Percentiles rank a stretch among this genome's conserved stretches.
These are phyloP conservation scores for Quercus tomentella DNA, from an alignment of 331 rosid genomes.

Conservation along the genomic window DNA sequence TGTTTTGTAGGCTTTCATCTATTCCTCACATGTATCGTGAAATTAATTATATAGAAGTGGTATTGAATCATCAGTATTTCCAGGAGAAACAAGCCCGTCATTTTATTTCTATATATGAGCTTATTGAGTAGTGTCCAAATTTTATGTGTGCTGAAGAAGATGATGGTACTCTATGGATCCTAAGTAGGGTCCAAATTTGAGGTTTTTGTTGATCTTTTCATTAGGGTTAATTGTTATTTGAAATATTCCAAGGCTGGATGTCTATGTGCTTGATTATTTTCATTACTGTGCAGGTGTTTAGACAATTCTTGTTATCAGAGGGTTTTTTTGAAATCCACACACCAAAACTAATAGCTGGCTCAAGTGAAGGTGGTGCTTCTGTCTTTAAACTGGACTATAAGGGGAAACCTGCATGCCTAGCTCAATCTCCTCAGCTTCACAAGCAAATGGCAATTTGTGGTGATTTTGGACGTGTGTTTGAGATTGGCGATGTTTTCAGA, in stretches of 20 bases:
- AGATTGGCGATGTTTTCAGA: constrained; percentile 82
- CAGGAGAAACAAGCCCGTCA: background rate
- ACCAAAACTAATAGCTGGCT: constrained; percentile 78
- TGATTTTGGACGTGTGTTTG: constrained; percentile 81
- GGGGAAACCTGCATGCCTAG: constrained; percentile 86
- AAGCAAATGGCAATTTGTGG: constrained; percentile 95
- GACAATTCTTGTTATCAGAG: constrained; percentile 60
- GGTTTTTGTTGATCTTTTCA: background rate
- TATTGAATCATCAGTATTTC: background rate
- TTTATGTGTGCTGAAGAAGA: background rate
- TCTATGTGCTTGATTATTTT: constrained; percentile 3
- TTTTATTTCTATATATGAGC: background rate
- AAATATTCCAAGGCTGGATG: background rate
- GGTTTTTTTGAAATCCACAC: constrained; percentile 81
- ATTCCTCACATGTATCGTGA: background rate
- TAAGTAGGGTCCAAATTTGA: background rate
- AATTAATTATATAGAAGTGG: background rate
- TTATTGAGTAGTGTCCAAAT: background rate
- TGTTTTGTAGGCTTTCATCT: background rate
- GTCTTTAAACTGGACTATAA: constrained; percentile 85
- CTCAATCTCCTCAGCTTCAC: constrained; percentile 96
- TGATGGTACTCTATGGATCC: too few relatives aligned
- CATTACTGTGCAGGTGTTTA: constrained; percentile 51
- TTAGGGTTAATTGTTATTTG: background rate
- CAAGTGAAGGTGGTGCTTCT: constrained; percentile 98